Evolutionary conservation across 768 basidiomycete genomes (phyloP).

Genomic region (Lactarius hatsudake): DNA sequence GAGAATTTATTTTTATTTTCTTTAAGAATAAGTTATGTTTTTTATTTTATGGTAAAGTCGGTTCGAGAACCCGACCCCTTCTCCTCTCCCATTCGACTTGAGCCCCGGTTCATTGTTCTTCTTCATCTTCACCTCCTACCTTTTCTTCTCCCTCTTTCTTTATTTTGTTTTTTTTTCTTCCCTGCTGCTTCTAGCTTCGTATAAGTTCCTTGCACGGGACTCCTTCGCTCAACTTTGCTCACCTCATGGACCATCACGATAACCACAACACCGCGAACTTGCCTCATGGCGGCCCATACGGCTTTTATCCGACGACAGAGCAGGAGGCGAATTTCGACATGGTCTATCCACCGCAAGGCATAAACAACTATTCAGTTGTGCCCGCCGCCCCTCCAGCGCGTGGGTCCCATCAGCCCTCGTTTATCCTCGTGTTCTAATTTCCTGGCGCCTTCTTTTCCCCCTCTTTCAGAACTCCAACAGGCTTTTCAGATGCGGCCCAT

Average conservation of each 20-base stretch:
- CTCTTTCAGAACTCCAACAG: constrained; percentile 65
- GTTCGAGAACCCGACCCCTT: not conserved
- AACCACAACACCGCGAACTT: constrained; percentile 29
- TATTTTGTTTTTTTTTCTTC: constrained; percentile 36
- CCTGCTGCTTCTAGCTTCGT: constrained; percentile 31
- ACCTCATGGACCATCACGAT: constrained; percentile 35
- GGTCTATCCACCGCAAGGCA: constrained; percentile 46
- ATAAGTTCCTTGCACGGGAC: constrained; percentile 28
- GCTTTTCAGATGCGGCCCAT: constrained; percentile 55
- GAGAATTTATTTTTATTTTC: not conserved
- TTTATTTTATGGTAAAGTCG: not conserved
- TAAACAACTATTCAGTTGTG: constrained; percentile 53
- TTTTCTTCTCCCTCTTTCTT: constrained; percentile 33
- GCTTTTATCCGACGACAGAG: constrained; percentile 35
- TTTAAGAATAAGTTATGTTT: not conserved
- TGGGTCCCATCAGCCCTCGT: constrained; percentile 53
- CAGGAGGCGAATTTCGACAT: constrained; percentile 36
- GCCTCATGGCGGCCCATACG: constrained; percentile 34
- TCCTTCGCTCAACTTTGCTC: constrained; percentile 26
- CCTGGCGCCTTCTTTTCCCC: constrained; percentile 42
- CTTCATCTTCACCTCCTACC: constrained; percentile 30
- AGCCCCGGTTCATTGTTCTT: not conserved
- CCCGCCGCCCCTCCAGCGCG: constrained; percentile 61
- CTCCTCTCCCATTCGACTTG: constrained; percentile 13
- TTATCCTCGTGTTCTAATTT: constrained; percentile 59